Evolutionary conservation across 768 basidiomycete genomes (phyloP).

Genomic region (Tricholoma terreum): DNA sequence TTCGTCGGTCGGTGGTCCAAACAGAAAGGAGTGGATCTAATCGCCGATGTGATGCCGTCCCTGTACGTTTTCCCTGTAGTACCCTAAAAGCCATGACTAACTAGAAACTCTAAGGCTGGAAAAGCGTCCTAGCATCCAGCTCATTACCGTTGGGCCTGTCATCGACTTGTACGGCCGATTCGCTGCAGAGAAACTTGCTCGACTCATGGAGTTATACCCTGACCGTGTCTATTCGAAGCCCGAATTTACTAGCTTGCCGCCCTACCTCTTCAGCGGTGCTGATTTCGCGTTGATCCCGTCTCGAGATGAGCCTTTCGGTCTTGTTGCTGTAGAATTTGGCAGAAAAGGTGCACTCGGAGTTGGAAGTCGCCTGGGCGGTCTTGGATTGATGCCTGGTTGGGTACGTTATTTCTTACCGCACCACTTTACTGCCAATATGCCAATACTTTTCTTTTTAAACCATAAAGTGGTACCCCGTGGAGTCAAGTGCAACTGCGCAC

Average conservation of each 20-base stretch:
- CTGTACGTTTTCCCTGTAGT: slow-evolving; percentile 48
- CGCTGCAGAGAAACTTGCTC: slow-evolving; percentile 89
- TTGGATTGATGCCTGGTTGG: slow-evolving; percentile 98
- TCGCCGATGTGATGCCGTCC: slow-evolving; percentile 92
- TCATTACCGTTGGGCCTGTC: slow-evolving; percentile 90
- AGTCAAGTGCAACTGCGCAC: slow-evolving; percentile 88
- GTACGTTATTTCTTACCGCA: slow-evolving; percentile 41
- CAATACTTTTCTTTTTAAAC: slow-evolving; percentile 3
- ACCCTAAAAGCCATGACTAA: background rate
- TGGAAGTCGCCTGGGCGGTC: slow-evolving; percentile 88
- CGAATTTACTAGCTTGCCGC: slow-evolving; percentile 91
- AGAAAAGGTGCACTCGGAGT: slow-evolving; percentile 96
- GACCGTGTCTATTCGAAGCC: slow-evolving; percentile 95
- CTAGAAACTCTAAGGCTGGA: slow-evolving; percentile 55
- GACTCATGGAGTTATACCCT: slow-evolving; percentile 93
- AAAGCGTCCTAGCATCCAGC: slow-evolving; percentile 80
- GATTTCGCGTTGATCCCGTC: slow-evolving; percentile 96
- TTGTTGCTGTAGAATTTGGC: slow-evolving; percentile 96
- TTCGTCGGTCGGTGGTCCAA: slow-evolving; percentile 99
- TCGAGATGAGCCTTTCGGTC: slow-evolving; percentile 93
- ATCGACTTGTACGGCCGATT: slow-evolving; percentile 95
- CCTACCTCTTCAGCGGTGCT: slow-evolving; percentile 91
- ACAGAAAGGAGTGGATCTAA: slow-evolving; percentile 96
- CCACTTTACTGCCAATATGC: background rate
- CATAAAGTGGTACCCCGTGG: slow-evolving; percentile 91